Evolutionary conservation across 2,329 filamentous ascomycete species (phyloP), one percentile per base, ranked within the genome.

Genomic region (Colletotrichum sp.): DNA sequence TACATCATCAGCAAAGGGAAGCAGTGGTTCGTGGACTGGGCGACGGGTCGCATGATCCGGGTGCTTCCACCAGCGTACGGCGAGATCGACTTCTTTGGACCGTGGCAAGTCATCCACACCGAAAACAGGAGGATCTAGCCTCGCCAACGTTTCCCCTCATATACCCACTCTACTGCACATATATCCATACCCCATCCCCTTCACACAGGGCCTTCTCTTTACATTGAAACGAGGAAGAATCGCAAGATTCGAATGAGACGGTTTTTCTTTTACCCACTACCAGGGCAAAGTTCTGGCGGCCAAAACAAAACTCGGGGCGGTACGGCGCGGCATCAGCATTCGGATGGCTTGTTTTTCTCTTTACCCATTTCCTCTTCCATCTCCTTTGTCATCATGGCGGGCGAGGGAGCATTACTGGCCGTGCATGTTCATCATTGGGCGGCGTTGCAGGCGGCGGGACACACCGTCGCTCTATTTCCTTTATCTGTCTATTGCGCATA

Each of bases 21-120:
- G 80, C 86, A 89, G 79, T 92, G 90, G 89, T 87, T 87, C 75
- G 89, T 92, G 58, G 90, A 92, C 83, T 92, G 90, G 90, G 82
- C 83, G 16, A 91, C 89, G 18, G 90, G 90, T 48, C 86, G 87
- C 71, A 89, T 91, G 87, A 85, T 87, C 32, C 85, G 88, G 18
- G 89, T 90, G 24, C 83, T 88, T 21, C 90, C 90, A 13, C 90
- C 90, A 3, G 85, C 84, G 7, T 92, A 91, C 79, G 88, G 88
- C 55, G 89, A 91, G 79, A 83, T 87, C 62, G 86, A 89, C 70
- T 83, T 85, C 75, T 87, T 86, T 73, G 87, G 87, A 1, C 85
- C 89, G 36, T 90, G 88, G 87, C 87, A 89, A 79, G 82, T 87
- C 56, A 85, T 89, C 68, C 85, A 86, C 78, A 86, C 87, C 8